phyloP scores from a whole-genome alignment of 78 protist genomes.

The Dictyostelium intermedium region DNA sequence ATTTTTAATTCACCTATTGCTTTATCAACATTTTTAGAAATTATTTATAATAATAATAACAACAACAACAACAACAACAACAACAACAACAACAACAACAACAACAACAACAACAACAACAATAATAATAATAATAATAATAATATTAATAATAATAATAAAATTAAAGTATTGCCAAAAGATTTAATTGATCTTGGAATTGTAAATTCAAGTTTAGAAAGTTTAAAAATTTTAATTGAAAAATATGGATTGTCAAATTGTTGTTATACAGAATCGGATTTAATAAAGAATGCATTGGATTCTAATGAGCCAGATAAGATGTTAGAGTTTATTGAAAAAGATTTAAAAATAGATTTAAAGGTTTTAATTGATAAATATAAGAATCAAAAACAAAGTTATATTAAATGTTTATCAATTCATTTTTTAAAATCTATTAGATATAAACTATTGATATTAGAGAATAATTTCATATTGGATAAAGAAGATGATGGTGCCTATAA shows the following conservation, averaged over 20 bases:
- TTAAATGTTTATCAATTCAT: not conserved
- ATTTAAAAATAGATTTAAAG: not conserved
- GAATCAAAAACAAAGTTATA: not conserved
- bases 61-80: too few species aligned
- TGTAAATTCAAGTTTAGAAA: not conserved
- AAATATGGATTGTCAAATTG: not conserved
- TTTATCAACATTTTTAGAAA: not conserved
- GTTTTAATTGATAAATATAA: not conserved
- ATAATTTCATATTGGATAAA: not conserved
- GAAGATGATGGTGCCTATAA: not conserved
- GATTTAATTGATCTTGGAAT: not conserved
- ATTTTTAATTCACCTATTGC: not conserved
- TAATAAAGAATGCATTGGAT: not conserved
- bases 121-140: too few species aligned
- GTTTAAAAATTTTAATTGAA: not conserved
- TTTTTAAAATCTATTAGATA: not conserved
- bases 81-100: too few species aligned
- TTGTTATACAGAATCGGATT: not conserved
- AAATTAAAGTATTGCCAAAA: not conserved
- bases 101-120: too few species aligned
- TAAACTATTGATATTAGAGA: not conserved
- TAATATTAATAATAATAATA: too few species aligned
- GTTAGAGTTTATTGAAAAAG: not conserved
- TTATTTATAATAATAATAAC: not conserved
- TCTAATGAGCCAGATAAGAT: not conserved